phyloP scores from a whole-genome alignment of 495 filamentous ascomycete genomes.

The Penicillium coprophilum region DNA sequence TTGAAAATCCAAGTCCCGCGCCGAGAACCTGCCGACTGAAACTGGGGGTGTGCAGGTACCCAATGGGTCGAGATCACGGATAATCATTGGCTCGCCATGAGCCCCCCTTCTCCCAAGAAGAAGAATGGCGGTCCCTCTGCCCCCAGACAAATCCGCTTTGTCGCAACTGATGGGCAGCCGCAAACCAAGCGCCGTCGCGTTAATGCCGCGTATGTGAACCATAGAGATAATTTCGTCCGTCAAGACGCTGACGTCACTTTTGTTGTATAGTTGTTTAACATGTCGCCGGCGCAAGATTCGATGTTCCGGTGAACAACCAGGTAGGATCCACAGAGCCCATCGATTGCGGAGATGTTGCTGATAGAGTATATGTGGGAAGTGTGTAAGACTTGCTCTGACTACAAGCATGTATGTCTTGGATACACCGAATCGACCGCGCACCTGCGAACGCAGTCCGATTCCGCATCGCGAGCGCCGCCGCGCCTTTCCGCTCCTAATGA shows the following conservation, averaged over 20 bases:
- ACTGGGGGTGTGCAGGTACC: conserved; percentile 19
- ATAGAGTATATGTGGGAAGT: conserved; percentile 27
- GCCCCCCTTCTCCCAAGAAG: conserved; percentile 46
- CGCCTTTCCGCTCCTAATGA: conserved; percentile 25
- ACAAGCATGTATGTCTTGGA: conserved; percentile 68
- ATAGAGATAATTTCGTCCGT: conserved; percentile 1
- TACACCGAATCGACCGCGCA: conserved; percentile 72
- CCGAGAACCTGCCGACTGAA: conserved; percentile 3
- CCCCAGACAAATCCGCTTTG: conserved; percentile 66
- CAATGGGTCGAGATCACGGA: conserved; percentile 45
- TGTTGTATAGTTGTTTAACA: conserved; percentile 61
- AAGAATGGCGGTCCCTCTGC: conserved; percentile 40
- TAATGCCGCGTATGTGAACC: conserved; percentile 68
- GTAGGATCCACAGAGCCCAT: conserved; percentile 25
- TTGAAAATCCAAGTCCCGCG: conserved; percentile 4
- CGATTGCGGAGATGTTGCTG: background rate
- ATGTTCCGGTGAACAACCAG: conserved; percentile 74
- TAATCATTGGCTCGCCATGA: conserved; percentile 48
- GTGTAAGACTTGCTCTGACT: conserved; percentile 73
- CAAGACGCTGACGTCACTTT: conserved; percentile 21
- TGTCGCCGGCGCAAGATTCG: conserved; percentile 82
- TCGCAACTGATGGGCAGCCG: conserved; percentile 78
- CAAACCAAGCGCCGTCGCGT: conserved; percentile 78
- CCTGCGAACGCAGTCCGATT: conserved; percentile 40
- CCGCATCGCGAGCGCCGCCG: conserved; percentile 28